Base-by-base conservation (phyloP, 495 filamentous ascomycete genomes). In the Usnea hakonensis region DNA sequence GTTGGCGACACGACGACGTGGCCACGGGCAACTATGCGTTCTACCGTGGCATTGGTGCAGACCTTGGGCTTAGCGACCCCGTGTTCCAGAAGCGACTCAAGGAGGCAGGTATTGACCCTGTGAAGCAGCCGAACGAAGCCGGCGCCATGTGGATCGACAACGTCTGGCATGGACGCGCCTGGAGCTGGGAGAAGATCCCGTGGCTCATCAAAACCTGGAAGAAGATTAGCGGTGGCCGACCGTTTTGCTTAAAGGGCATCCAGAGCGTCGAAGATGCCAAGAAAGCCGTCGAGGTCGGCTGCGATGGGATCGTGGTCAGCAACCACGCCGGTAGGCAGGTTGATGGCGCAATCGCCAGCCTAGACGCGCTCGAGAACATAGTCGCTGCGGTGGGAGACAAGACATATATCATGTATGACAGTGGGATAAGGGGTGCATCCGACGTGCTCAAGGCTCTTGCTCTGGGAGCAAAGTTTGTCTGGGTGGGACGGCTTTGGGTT, bases 251-350 rank as follows among this genome's bases (percentile, higher is more conserved):
- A 17, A 85, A 85, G 68, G 81, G 82, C 0, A 82, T 84, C 36
- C 81, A 85, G 69, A 74, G 72, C 41, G 79, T 82, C 6, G 70
- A 66, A 5, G 82, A 83, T 71, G 83, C 82, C 57, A 69, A 71
- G 60, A 79, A 76, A 66, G 81, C 80, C 37, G 81, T 82, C 2
- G 76, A 85, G 69, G 37, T 74, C 33, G 83, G 79, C 10, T 75
- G 78, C 43, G 79, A 83, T 69, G 81, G 80, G 2, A 83, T 84
- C 62, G 78, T 84, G 0, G 81, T 86, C n/a, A 78, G 73, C 61
- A 86, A 85, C 60, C 81, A 85, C 70, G 83, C 79, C 66, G 86
- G 85, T 0, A 62, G 85, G 33, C 85, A 87, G 71, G 79, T 88
- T 1, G 85, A 86, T 68, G 84, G 83, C 0, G 83, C 81, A 14